Conservation (phyloP, 495 filamentous ascomycete genomes). For the Daldinia childiae region DNA sequence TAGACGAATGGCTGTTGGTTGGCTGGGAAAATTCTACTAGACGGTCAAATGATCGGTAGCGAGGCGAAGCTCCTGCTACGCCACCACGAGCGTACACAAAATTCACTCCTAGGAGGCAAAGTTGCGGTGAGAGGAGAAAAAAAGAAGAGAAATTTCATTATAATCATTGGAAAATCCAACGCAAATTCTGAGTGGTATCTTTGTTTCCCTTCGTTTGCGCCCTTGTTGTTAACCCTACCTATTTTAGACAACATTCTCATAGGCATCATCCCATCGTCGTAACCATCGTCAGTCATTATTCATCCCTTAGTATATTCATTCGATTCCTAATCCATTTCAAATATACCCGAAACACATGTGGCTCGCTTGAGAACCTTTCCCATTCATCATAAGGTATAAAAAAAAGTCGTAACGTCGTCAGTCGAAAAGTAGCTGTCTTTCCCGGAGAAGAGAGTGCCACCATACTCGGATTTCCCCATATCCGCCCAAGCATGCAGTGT, state of each 20-base stretch:
- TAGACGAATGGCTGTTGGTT: conserved; percentile 1
- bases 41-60: conserved; percentile 11
- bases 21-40: conserved; percentile 5
- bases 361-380: not conserved
- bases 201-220: conserved; percentile 27
- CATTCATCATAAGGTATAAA: not conserved
- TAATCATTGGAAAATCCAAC: conserved; percentile 9
- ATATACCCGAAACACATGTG: not conserved
- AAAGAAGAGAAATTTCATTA: conserved; percentile 5
- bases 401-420: conserved; percentile 17
- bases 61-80: conserved; percentile 34
- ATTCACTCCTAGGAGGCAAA: conserved; percentile 22
- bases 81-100: conserved; percentile 21
- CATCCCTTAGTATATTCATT: conserved; percentile 19
- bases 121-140: conserved; percentile 28
- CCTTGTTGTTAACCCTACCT: conserved; percentile 1
- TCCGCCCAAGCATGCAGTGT: not conserved
- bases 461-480: not conserved
- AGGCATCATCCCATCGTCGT: conserved; percentile 16
- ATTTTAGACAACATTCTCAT: conserved; percentile 10
- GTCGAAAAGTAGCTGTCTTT: conserved; percentile 3
- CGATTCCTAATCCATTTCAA: not conserved
- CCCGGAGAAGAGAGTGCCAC: not conserved
- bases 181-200: conserved; percentile 8
- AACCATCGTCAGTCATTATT: conserved; percentile 24